A percentile compares a stretch with the other conserved stretches of the same genome.
Evolutionary conservation across 345 rosid species (phyloP).

Genomic region (Boechera retrofracta): DNA sequence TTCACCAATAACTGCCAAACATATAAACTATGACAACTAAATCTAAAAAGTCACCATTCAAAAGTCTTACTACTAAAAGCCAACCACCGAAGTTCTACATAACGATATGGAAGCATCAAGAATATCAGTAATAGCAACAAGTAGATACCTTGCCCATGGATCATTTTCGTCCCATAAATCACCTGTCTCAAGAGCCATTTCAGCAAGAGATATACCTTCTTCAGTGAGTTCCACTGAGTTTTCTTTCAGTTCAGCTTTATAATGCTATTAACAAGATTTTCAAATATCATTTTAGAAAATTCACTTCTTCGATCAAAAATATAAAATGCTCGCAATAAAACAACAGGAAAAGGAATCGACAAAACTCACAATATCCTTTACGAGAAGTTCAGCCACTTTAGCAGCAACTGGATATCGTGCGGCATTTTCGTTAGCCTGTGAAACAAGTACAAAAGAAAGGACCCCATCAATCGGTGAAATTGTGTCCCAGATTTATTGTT

Average conservation of each 20-base stretch:
- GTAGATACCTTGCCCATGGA: slow-evolving; percentile 91
- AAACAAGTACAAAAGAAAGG: slow-evolving; percentile 34
- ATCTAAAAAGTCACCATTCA: slow-evolving; percentile 7
- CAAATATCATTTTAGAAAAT: slow-evolving; percentile 7
- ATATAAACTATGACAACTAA: background rate
- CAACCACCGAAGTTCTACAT: slow-evolving; percentile 7
- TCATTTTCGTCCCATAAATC: slow-evolving; percentile 98
- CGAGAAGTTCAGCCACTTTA: slow-evolving; percentile 89
- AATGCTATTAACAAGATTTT: slow-evolving; percentile 64
- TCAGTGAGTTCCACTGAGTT: slow-evolving; percentile 97
- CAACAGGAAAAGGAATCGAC: slow-evolving; percentile 22
- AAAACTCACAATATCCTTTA: slow-evolving; percentile 67
- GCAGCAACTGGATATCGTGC: slow-evolving; percentile 97
- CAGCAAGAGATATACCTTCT: slow-evolving; percentile 90
- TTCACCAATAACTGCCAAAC: slow-evolving; percentile 25
- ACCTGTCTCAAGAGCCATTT: slow-evolving; percentile 93
- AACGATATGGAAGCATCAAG: slow-evolving; percentile 8
- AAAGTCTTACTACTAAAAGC: background rate
- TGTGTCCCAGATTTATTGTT: slow-evolving; percentile 18
- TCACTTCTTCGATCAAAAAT: slow-evolving; percentile 23
- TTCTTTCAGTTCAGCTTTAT: slow-evolving; percentile 84
- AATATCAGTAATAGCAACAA: slow-evolving; percentile 29
- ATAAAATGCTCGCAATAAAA: slow-evolving; percentile 11
- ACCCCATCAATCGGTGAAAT: slow-evolving; percentile 22
- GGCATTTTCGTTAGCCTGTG: slow-evolving; percentile 89